A percentile compares a stretch with the other conserved stretches of the same genome.
Conservation (phyloP, 2,329 filamentous ascomycete species). For the Elsinoe necatrix region DNA sequence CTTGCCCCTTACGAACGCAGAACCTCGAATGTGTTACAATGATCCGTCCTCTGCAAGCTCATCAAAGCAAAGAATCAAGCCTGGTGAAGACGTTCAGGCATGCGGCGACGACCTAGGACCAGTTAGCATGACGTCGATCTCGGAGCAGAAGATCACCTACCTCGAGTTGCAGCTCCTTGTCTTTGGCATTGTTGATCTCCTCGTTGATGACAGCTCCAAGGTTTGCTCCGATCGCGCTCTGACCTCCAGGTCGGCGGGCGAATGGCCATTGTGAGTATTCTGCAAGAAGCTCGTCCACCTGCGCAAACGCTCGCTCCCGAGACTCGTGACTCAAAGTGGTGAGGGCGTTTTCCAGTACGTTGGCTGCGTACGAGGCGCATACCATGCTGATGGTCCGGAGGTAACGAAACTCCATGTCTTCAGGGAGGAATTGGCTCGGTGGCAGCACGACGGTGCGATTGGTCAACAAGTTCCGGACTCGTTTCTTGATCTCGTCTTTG, state of each 20-base stretch:
- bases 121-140: neutral
- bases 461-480: constrained; percentile 85
- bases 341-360: constrained; percentile 96
- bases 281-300: constrained; percentile 89
- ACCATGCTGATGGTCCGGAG: constrained; percentile 90
- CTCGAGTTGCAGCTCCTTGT: constrained; percentile 93
- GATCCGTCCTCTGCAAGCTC: neutral
- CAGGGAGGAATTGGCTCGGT: constrained; percentile 78
- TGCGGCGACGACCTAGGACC: constrained; percentile 66
- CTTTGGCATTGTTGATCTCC: constrained; percentile 77
- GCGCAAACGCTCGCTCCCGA: constrained; percentile 86
- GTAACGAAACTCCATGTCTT: constrained; percentile 90
- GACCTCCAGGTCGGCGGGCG: constrained; percentile 65
- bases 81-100: constrained; percentile 96
- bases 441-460: constrained; percentile 89
- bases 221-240: constrained; percentile 83
- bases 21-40: constrained; percentile 4
- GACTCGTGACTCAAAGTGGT: constrained; percentile 89
- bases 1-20: neutral
- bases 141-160: constrained; percentile 42
- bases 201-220: constrained; percentile 78
- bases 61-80: constrained; percentile 85
- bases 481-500: constrained; percentile 92
- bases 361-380: constrained; percentile 94
- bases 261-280: constrained; percentile 99